A percentile compares a stretch with the other conserved stretches of the same genome.
These are phyloP conservation scores for Allomyces macrogynus DNA, from an alignment of 192 early-diverging fungal genomes.

Conservation along the genomic window DNA sequence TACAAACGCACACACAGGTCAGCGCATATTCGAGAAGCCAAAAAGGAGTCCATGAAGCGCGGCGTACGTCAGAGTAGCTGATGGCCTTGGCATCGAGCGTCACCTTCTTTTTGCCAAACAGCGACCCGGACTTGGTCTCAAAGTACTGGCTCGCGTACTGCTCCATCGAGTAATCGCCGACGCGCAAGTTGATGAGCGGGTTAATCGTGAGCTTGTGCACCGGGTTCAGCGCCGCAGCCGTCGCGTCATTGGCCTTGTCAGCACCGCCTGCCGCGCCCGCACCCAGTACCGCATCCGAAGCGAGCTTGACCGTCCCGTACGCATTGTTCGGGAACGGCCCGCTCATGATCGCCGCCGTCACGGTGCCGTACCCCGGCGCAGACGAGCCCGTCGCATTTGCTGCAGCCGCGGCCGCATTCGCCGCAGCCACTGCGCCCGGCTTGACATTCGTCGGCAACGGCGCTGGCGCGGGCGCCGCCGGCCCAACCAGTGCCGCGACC, in stretches of 20 bases:
- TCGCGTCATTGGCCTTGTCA: background rate
- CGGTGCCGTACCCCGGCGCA: background rate
- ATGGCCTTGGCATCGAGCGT: background rate
- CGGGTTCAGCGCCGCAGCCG: background rate
- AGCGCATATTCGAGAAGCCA: too few species aligned
- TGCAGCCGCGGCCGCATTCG: too few species aligned
- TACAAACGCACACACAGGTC: too few species aligned
- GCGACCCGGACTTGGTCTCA: background rate
- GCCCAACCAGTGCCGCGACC: too few species aligned
- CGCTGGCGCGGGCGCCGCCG: too few species aligned
- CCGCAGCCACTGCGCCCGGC: too few species aligned
- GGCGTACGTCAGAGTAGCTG: background rate
- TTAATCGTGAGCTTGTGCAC: too few species aligned
- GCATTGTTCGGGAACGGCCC: background rate
- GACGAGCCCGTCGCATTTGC: too few species aligned
- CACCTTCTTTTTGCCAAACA: background rate
- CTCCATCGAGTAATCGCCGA: background rate
- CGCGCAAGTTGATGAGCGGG: background rate
- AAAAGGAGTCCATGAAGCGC: too few species aligned
- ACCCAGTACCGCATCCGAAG: background rate
- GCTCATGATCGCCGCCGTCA: background rate
- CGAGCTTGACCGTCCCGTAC: too few species aligned
- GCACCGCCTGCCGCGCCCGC: background rate
- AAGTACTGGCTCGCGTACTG: background rate
- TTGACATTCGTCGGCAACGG: too few species aligned